A percentile compares a stretch with the other conserved stretches of the same genome.
phyloP scores from a whole-genome alignment of 2,329 filamentous ascomycete species.

The Nemania bipapillata region DNA sequence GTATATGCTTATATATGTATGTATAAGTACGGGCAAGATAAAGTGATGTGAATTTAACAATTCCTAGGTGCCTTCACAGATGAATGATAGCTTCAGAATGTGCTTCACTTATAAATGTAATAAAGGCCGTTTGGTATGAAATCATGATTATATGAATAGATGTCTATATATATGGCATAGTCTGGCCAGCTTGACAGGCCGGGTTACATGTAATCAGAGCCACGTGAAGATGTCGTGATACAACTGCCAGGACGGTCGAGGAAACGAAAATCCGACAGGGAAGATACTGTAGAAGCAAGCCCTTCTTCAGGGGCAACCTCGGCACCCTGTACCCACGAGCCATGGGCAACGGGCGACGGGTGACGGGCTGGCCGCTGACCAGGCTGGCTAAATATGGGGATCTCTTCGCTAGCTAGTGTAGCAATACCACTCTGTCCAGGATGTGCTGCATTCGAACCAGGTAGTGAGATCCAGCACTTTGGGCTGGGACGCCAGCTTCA shows the following conservation, averaged over 20 bases:
- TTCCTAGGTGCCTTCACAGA: background rate
- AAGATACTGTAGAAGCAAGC: slow-evolving; percentile 7
- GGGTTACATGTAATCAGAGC: slow-evolving; percentile 26
- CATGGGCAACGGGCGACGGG: slow-evolving; percentile 24
- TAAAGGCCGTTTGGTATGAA: background rate
- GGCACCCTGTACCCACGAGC: slow-evolving; percentile 34
- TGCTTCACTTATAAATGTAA: background rate
- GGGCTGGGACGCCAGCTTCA: slow-evolving; percentile 37
- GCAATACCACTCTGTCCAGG: slow-evolving; percentile 33
- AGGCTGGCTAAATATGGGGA: slow-evolving; percentile 33
- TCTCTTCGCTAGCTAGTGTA: slow-evolving; percentile 28
- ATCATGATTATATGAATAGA: background rate
- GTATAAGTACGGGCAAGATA: too few species aligned
- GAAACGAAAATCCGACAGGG: slow-evolving; percentile 31
- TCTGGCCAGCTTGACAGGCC: slow-evolving; percentile 19
- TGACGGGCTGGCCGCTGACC: slow-evolving; percentile 33
- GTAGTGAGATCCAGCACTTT: slow-evolving; percentile 40
- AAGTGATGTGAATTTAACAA: too few species aligned
- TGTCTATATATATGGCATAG: background rate
- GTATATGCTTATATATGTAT: background rate
- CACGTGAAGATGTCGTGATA: slow-evolving; percentile 42
- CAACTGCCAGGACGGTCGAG: slow-evolving; percentile 31
- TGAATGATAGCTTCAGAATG: background rate
- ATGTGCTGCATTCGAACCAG: slow-evolving; percentile 35
- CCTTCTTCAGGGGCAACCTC: slow-evolving; percentile 36